phyloP scores from a whole-genome alignment of 768 basidiomycete genomes.

The Leccinum incarnatum region DNA sequence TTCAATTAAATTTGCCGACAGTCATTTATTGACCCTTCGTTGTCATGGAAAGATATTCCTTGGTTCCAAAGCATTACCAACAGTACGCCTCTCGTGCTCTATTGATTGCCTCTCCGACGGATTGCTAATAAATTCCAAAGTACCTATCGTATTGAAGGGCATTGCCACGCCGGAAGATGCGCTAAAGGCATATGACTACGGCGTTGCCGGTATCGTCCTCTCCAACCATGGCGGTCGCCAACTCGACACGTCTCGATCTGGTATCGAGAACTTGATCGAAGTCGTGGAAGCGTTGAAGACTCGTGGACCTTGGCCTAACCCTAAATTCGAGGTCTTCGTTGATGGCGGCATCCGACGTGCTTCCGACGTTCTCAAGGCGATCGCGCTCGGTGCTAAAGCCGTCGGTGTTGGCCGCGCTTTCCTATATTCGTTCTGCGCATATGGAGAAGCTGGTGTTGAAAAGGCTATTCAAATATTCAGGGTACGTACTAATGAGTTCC shows the following conservation, averaged over 20 bases:
- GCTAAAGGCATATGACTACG: slow-evolving; percentile 71
- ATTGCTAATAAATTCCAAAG: slow-evolving; percentile 34
- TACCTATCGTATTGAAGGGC: slow-evolving; percentile 90
- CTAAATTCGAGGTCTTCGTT: slow-evolving; percentile 79
- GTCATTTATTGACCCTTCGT: slow-evolving; percentile 92
- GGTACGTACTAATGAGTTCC: slow-evolving; percentile 36
- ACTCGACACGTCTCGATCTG: slow-evolving; percentile 79
- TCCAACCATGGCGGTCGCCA: slow-evolving; percentile 85
- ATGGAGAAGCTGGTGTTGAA: slow-evolving; percentile 84
- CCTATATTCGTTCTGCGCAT: slow-evolving; percentile 81
- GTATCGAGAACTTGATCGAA: slow-evolving; percentile 51
- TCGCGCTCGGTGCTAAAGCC: slow-evolving; percentile 79
- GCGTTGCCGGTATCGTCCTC: slow-evolving; percentile 76
- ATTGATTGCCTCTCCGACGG: slow-evolving; percentile 62
- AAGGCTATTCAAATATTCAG: slow-evolving; percentile 73
- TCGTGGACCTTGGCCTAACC: slow-evolving; percentile 72
- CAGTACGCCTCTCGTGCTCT: slow-evolving; percentile 35
- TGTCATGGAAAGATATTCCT: slow-evolving; percentile 67
- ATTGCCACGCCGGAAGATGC: slow-evolving; percentile 88
- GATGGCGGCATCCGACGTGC: slow-evolving; percentile 91
- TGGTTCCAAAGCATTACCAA: slow-evolving; percentile 79
- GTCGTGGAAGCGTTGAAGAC: slow-evolving; percentile 48
- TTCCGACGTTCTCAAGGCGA: slow-evolving; percentile 81
- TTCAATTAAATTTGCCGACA: slow-evolving; percentile 31
- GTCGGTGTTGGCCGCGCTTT: slow-evolving; percentile 83